Evolutionary conservation across 345 rosid species (phyloP).

Genomic region (Dipteronia dyeriana): DNA sequence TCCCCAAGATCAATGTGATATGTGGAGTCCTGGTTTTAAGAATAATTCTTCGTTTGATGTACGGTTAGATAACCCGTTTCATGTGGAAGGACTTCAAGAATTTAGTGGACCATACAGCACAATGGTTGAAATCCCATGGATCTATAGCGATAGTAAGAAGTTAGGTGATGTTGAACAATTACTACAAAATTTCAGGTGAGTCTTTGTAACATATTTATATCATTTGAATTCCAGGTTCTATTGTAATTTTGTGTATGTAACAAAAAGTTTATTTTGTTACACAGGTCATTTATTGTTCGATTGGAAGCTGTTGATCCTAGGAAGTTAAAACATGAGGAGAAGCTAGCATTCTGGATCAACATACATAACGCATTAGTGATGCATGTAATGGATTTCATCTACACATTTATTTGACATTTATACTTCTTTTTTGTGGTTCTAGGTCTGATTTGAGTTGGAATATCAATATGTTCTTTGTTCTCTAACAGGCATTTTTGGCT

Average conservation of each 20-base stretch:
- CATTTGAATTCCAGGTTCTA: not conserved
- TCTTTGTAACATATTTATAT: not conserved
- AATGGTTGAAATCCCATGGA: slow-evolving; percentile 85
- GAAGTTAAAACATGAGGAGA: slow-evolving; percentile 84
- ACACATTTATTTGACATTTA: not conserved
- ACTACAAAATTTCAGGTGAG: slow-evolving; percentile 85
- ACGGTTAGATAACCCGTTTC: slow-evolving; percentile 79
- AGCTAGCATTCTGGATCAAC: slow-evolving; percentile 96
- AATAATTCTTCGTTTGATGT: slow-evolving; percentile 76
- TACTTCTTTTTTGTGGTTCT: slow-evolving; percentile 3
- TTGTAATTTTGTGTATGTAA: slow-evolving; percentile 9
- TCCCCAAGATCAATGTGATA: slow-evolving; percentile 67
- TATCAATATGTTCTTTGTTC: slow-evolving; percentile 10
- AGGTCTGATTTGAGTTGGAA: slow-evolving; percentile 15
- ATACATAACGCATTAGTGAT: slow-evolving; percentile 89
- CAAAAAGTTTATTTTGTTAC: slow-evolving; percentile 22
- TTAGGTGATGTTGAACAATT: slow-evolving; percentile 73
- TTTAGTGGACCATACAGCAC: slow-evolving; percentile 93
- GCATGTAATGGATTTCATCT: slow-evolving; percentile 70
- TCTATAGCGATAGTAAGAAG: slow-evolving; percentile 77
- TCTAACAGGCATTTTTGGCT: slow-evolving; percentile 75
- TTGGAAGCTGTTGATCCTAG: slow-evolving; percentile 74
- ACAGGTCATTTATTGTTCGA: slow-evolving; percentile 82
- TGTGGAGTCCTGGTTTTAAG: slow-evolving; percentile 83
- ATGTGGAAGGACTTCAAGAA: slow-evolving; percentile 82